Conservation (phyloP, 2,329 filamentous ascomycete species). For the Pseudohalonectria lignicola region DNA sequence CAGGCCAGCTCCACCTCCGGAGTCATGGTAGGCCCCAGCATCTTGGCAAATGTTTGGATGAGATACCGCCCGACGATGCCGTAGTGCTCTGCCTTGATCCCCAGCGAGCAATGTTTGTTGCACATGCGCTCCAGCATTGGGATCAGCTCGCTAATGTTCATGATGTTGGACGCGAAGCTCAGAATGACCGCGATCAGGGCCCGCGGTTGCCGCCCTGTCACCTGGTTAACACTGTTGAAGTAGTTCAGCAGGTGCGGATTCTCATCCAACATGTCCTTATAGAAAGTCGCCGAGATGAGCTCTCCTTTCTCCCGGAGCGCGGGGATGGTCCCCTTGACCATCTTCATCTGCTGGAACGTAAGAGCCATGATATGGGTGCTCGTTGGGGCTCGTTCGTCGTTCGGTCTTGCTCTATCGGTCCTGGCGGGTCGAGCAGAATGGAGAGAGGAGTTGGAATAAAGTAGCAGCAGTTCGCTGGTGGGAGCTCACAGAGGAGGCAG, state of each 20-base stretch:
- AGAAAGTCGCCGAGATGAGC: slow-evolving; percentile 61
- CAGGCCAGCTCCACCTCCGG: slow-evolving; percentile 55
- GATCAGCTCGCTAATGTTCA: slow-evolving; percentile 44
- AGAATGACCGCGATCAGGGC: slow-evolving; percentile 55
- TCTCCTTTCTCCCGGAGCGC: slow-evolving; percentile 56
- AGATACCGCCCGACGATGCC: slow-evolving; percentile 59
- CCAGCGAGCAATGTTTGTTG: slow-evolving; percentile 64
- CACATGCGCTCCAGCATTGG: slow-evolving; percentile 46
- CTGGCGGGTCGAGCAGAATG: too few species aligned
- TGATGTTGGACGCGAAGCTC: slow-evolving; percentile 62
- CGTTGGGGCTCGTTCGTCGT: too few species aligned
- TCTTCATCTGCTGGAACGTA: slow-evolving; percentile 43
- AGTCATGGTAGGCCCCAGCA: slow-evolving; percentile 57
- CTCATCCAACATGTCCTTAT: slow-evolving; percentile 53
- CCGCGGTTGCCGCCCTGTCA: slow-evolving; percentile 47
- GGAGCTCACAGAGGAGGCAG: too few species aligned
- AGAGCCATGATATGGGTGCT: too few species aligned
- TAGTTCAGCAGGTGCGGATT: slow-evolving; percentile 57
- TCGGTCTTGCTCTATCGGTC: too few species aligned
- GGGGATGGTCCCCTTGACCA: slow-evolving; percentile 62
- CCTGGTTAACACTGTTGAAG: slow-evolving; percentile 60
- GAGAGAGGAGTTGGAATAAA: too few species aligned
- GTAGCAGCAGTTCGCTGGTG: too few species aligned
- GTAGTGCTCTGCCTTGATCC: slow-evolving; percentile 59
- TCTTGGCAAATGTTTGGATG: slow-evolving; percentile 52